Conservation (phyloP, 441 rosid genomes). For the Pelargonium citronellum region DNA sequence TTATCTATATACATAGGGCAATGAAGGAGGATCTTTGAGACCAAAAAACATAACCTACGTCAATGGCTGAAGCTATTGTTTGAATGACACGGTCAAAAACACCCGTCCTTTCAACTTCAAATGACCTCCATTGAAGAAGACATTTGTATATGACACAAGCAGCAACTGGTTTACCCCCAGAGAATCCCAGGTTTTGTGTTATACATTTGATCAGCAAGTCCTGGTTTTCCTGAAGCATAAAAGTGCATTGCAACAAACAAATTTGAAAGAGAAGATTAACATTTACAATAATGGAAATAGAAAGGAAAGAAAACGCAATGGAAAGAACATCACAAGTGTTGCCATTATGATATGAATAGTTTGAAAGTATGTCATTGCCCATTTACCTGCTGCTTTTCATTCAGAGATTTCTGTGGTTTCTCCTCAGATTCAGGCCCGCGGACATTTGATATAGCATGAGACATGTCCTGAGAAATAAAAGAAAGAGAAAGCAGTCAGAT, state of each 20-base stretch:
- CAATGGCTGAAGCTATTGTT: conserved; percentile 88
- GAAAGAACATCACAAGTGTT: conserved; percentile 5
- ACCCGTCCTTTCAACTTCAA: conserved; percentile 93
- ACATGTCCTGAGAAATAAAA: conserved; percentile 52
- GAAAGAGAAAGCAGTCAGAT: conserved; percentile 14
- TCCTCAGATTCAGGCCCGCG: conserved; percentile 85
- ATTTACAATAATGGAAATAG: conserved; percentile 9
- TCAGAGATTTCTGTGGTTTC: conserved; percentile 87
- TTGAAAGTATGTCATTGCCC: conserved; percentile 11
- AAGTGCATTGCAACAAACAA: conserved; percentile 17
- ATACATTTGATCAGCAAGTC: conserved; percentile 92
- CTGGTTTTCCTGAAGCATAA: conserved; percentile 74
- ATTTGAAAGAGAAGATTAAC: conserved; percentile 18
- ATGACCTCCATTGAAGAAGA: conserved; percentile 95
- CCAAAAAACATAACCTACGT: conserved; percentile 42
- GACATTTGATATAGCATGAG: conserved; percentile 61
- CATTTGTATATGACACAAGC: conserved; percentile 97
- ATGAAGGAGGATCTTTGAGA: not conserved
- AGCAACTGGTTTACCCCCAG: conserved; percentile 76
- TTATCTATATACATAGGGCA: not conserved
- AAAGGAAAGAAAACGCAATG: not conserved
- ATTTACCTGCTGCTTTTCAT: conserved; percentile 91
- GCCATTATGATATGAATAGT: conserved; percentile 10
- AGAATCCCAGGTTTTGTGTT: conserved; percentile 78
- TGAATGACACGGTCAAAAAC: conserved; percentile 95